phyloP scores from a whole-genome alignment of 305 asterid genomes.

The Fraxinus angustifolia region DNA sequence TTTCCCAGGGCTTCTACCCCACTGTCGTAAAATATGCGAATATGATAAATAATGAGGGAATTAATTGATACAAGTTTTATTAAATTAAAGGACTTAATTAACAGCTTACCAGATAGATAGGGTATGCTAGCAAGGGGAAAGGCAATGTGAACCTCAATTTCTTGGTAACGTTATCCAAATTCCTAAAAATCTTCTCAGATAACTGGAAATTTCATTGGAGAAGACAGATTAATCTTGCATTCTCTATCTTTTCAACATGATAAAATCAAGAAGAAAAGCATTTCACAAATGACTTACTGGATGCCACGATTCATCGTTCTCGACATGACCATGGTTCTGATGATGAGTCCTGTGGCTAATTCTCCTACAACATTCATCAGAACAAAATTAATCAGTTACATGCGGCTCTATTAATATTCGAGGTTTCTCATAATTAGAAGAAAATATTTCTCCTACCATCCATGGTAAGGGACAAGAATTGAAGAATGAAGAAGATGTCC shows the following conservation, averaged over 20 bases:
- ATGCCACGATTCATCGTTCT: slow-evolving; percentile 87
- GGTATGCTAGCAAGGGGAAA: slow-evolving; percentile 61
- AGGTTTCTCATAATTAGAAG: not conserved
- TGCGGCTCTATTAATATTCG: not conserved
- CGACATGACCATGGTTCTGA: slow-evolving; percentile 94
- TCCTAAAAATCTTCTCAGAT: slow-evolving; percentile 46
- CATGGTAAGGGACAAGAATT: slow-evolving; percentile 95
- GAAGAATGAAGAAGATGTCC: slow-evolving; percentile 89
- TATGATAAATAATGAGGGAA: not conserved
- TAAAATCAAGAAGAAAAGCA: not conserved
- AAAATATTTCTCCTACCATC: slow-evolving; percentile 51
- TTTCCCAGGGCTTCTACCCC: slow-evolving; percentile 88
- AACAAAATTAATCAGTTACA: not conserved
- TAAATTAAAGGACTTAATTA: not conserved
- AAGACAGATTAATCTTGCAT: not conserved
- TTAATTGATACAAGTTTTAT: not conserved
- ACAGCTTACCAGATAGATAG: slow-evolving; percentile 48
- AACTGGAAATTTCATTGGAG: slow-evolving; percentile 28
- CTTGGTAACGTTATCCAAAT: slow-evolving; percentile 41
- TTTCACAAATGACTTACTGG: slow-evolving; percentile 44
- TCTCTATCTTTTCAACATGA: not conserved
- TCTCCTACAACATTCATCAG: slow-evolving; percentile 51
- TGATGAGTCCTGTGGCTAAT: slow-evolving; percentile 94
- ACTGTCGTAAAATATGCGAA: slow-evolving; percentile 30
- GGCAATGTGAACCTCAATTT: slow-evolving; percentile 58